Evolutionary conservation across 2,329 filamentous ascomycete species (phyloP).

Genomic region (Basipetospora chlamydospora): DNA sequence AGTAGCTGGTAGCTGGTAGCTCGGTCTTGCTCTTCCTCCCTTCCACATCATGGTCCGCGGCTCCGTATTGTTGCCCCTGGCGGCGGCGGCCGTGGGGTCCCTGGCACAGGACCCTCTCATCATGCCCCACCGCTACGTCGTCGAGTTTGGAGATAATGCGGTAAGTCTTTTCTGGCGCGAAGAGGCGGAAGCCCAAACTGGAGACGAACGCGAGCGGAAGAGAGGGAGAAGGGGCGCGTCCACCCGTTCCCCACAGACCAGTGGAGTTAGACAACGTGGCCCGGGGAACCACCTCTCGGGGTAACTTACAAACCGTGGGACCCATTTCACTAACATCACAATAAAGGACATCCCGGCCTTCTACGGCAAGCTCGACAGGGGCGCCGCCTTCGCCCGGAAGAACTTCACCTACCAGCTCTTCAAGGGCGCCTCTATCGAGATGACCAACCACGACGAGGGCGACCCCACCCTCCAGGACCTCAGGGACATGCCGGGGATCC

Average conservation of each 20-base stretch:
- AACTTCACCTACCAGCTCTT: slow-evolving; percentile 36
- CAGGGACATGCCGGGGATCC: slow-evolving; percentile 27
- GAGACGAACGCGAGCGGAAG: no score
- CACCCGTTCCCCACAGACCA: background rate
- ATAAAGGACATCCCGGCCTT: slow-evolving; percentile 27
- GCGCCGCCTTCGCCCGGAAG: slow-evolving; percentile 27
- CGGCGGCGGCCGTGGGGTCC: slow-evolving; percentile 17
- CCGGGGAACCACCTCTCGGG: background rate
- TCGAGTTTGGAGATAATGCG: slow-evolving; percentile 35
- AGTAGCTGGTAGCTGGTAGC: no score
- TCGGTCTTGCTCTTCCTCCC: slow-evolving; percentile 4
- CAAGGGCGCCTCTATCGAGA: slow-evolving; percentile 38
- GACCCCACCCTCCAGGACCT: slow-evolving; percentile 27
- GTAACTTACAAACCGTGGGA: no score
- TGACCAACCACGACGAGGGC: slow-evolving; percentile 30
- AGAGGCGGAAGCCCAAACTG: no score
- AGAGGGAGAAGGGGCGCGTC: no score
- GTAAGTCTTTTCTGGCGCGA: no score
- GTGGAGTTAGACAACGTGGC: background rate
- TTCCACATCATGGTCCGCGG: slow-evolving; percentile 21
- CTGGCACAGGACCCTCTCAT: slow-evolving; percentile 9
- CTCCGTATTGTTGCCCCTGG: slow-evolving; percentile 19
- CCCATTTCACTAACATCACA: background rate
- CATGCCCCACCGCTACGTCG: slow-evolving; percentile 34
- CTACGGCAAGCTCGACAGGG: slow-evolving; percentile 20